phyloP scores from a whole-genome alignment of 805 yeast genomes.

The Jamesozyma piceae region DNA sequence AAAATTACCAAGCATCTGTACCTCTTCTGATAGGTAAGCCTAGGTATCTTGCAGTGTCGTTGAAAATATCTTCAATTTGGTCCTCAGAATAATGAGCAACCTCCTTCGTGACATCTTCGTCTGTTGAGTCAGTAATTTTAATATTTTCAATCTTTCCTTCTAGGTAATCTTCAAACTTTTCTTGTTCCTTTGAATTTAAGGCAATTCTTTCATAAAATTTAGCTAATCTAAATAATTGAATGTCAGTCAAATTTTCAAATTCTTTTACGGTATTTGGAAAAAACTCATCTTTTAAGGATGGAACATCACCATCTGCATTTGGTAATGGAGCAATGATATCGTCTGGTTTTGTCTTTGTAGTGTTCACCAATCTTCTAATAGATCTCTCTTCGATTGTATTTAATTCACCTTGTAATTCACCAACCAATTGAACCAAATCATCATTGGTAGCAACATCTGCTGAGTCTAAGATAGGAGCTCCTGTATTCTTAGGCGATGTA shows the following conservation, averaged over 20 bases:
- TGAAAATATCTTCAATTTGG: constrained; percentile 45
- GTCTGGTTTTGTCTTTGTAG: constrained; percentile 35
- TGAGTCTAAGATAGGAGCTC: constrained; percentile 29
- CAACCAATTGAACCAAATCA: constrained; percentile 78
- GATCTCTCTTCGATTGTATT: constrained; percentile 70
- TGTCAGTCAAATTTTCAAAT: constrained; percentile 39
- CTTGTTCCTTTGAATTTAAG: constrained; percentile 48
- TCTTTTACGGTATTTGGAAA: constrained; percentile 55
- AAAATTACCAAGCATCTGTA: constrained; percentile 39
- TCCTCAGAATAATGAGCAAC: constrained; percentile 33
- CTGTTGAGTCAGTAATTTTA: constrained; percentile 29
- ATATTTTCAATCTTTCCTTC: constrained; percentile 41
- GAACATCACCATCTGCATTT: constrained; percentile 71
- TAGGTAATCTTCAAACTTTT: constrained; percentile 41
- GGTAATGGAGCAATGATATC: constrained; percentile 57
- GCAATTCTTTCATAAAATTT: constrained; percentile 71
- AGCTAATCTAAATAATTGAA: constrained; percentile 44
- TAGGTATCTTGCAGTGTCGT: constrained; percentile 57
- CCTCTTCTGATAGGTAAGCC: constrained; percentile 54
- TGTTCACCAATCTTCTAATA: constrained; percentile 59
- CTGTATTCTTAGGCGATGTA: constrained; percentile 8
- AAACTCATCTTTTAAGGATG: constrained; percentile 31
- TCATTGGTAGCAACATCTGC: constrained; percentile 67
- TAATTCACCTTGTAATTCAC: constrained; percentile 82
- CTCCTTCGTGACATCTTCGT: constrained; percentile 25